Conservation (phyloP, 2,329 filamentous ascomycete species). For the Ceratocystis variospora region DNA sequence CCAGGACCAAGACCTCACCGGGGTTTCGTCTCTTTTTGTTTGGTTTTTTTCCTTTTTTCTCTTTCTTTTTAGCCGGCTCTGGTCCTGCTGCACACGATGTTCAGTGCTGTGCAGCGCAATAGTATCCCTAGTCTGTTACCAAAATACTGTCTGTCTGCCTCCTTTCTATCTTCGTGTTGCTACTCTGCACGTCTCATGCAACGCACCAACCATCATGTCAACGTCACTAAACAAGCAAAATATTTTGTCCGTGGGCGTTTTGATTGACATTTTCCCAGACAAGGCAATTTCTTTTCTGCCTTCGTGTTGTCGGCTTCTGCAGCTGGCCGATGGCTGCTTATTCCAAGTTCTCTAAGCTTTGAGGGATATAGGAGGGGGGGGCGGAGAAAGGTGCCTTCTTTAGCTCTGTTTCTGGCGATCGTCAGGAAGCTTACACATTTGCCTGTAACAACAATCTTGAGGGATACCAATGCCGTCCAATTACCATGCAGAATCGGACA, state of each 20-base stretch:
- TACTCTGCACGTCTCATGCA: slow-evolving; percentile 3
- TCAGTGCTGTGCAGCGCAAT: not conserved
- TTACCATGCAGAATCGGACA: not conserved
- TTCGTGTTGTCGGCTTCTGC: no score
- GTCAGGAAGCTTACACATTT: not conserved
- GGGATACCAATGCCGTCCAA: not conserved
- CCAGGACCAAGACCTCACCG: no score
- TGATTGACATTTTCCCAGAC: not conserved
- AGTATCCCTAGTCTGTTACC: not conserved
- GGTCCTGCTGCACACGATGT: not conserved
- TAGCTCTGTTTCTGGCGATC: no score
- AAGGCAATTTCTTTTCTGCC: not conserved
- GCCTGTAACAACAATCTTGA: not conserved
- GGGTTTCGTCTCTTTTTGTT: not conserved
- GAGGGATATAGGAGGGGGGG: no score
- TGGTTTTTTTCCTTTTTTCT: not conserved
- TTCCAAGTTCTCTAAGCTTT: no score
- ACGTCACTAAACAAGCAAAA: not conserved
- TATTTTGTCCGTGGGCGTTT: not conserved
- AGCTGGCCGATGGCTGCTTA: no score
- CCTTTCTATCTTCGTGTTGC: not conserved
- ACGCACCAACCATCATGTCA: slow-evolving; percentile 5
- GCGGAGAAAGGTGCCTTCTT: no score
- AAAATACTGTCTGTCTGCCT: not conserved
- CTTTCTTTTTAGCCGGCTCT: not conserved